Conservation (phyloP, 352 stramenopile genomes). For the Pythium angustatum region DNA sequence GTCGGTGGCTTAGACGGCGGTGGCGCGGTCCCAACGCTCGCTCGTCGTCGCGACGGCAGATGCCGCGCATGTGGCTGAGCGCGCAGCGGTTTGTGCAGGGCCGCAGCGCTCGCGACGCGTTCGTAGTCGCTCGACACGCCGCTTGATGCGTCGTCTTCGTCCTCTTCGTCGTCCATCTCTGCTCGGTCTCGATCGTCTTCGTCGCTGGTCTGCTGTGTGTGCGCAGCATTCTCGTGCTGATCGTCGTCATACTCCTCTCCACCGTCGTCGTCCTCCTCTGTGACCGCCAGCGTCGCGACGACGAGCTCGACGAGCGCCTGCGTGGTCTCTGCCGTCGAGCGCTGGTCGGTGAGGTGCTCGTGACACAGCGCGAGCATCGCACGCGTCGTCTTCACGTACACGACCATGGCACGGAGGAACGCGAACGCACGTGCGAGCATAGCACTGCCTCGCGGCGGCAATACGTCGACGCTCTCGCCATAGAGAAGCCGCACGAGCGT, state of each 20-base stretch:
- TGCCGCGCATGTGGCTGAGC: too few species aligned
- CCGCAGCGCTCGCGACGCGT: too few species aligned
- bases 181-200: too few species aligned
- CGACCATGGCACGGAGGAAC: constrained; percentile 39
- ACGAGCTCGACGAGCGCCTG: constrained; percentile 34
- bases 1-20: not conserved
- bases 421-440: constrained; percentile 29
- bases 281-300: constrained; percentile 5
- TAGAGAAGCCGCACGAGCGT: constrained; percentile 22
- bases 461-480: not conserved
- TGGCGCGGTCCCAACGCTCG: not conserved
- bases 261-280: not conserved
- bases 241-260: not conserved
- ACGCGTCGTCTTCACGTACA: constrained; percentile 43
- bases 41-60: too few species aligned
- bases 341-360: constrained; percentile 38
- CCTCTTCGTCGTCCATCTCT: not conserved
- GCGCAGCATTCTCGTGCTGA: too few species aligned
- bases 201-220: not conserved
- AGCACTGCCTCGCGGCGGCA: constrained; percentile 27
- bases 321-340: constrained; percentile 34
- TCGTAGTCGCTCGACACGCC: too few species aligned
- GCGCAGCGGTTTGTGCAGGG: too few species aligned
- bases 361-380: constrained; percentile 45
- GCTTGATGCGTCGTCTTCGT: not conserved